Percentiles rank a stretch among this genome's conserved stretches.
Evolutionary conservation across 2,329 filamentous ascomycete species (phyloP).

Genomic region (Lachnellula willkommii): DNA sequence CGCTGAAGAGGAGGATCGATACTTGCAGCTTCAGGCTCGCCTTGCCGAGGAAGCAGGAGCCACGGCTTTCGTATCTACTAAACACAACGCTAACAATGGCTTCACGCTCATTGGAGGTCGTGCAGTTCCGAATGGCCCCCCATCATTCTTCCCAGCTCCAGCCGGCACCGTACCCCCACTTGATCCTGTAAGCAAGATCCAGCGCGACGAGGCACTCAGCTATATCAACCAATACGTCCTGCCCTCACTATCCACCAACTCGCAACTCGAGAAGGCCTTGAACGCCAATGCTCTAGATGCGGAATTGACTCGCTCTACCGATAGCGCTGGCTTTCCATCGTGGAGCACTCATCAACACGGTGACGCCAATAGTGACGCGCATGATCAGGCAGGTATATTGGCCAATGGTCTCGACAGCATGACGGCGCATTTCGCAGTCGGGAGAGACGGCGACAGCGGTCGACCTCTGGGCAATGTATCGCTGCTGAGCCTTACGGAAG

Average conservation of each 20-base stretch:
- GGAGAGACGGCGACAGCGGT: conserved; percentile 26
- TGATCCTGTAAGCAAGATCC: conserved; percentile 60
- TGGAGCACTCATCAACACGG: conserved; percentile 24
- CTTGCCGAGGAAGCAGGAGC: conserved; percentile 50
- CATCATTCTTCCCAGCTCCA: conserved; percentile 53
- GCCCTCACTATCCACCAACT: conserved; percentile 37
- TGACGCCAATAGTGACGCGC: conserved; percentile 11
- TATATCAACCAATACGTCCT: conserved; percentile 67
- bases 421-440: conserved; percentile 29
- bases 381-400: conserved; percentile 27
- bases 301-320: conserved; percentile 25
- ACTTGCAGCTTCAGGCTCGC: conserved; percentile 60
- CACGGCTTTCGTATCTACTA: conserved; percentile 50
- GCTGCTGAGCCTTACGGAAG: conserved; percentile 57
- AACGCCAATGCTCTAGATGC: conserved; percentile 29
- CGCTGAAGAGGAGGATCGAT: conserved; percentile 63
- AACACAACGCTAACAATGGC: conserved; percentile 50
- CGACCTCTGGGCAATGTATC: conserved; percentile 31
- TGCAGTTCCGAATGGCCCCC: conserved; percentile 58
- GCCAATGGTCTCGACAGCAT: conserved; percentile 29
- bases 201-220: conserved; percentile 59
- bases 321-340: conserved; percentile 23
- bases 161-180: conserved; percentile 34
- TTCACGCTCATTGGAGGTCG: conserved; percentile 60
- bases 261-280: conserved; percentile 32